Evolutionary conservation across 2,329 filamentous ascomycete genomes (phyloP).

Genomic region (Xylariales sp.): DNA sequence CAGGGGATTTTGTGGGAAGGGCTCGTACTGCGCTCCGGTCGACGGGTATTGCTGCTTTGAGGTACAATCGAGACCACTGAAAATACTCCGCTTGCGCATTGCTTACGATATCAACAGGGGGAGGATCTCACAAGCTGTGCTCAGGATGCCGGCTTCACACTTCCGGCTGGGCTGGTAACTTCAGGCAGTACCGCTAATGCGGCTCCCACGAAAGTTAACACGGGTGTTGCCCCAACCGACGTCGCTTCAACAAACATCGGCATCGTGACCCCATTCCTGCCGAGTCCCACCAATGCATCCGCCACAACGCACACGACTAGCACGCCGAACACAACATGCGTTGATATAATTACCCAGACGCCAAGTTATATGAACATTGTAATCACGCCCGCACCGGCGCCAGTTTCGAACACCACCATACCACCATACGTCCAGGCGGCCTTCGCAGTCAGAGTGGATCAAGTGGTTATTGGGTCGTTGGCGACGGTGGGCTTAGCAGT

Average conservation of each 20-base stretch:
- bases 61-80: too few species aligned
- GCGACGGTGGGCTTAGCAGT: background rate
- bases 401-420: background rate
- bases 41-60: conserved; percentile 33
- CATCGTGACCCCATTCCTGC: background rate
- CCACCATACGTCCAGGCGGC: conserved; percentile 2
- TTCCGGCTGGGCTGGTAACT: conserved; percentile 16
- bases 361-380: background rate
- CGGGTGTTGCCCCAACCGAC: conserved; percentile 8
- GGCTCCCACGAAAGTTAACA: conserved; percentile 9
- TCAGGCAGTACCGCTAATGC: conserved; percentile 3
- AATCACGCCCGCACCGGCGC: background rate
- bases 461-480: background rate
- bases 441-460: background rate
- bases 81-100: too few species aligned
- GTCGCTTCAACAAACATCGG: background rate
- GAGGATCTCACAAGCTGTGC: conserved; percentile 31
- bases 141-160: conserved; percentile 25
- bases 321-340: too few species aligned
- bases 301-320: too few species aligned
- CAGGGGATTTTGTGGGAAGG: conserved; percentile 30
- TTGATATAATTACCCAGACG: background rate
- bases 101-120: conserved; percentile 24
- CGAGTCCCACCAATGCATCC: background rate
- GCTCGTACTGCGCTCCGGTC: conserved; percentile 33